Evolutionary conservation across 768 basidiomycete genomes (phyloP), one percentile per base, ranked within the genome.

Genomic region (Xerocomellus chrysenteron): DNA sequence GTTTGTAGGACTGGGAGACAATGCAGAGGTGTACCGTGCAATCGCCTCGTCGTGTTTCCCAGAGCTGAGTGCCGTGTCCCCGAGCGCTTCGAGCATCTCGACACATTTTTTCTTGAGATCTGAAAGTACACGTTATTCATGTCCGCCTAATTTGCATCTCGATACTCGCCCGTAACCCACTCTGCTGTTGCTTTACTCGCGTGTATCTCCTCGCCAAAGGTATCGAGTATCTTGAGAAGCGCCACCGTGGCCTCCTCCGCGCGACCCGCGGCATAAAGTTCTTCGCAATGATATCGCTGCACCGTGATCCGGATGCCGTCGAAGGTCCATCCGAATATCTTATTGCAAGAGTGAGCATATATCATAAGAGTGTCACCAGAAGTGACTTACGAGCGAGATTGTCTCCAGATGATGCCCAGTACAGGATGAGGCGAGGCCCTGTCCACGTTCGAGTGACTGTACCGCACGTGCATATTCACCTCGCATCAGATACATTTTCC

Each of bases 21-120:
- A 39, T 2, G 54, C 58, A 46, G 50, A 37, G 5, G 58, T 40
- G 30, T 59, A 59, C 17, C 6, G 35, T 16, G 4, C 41, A 50
- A 48, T 48, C 16, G 58, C 58, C 4, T 55, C 12, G 16, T 43
- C 50, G 5, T 55, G 16, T 1, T 54, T 11, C 7, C 32, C 35
- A 14, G 45, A n/a, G 0, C 5, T 14, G 13, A 47, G 19, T 12
- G 54, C 58, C 10, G 11, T 13, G 21, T 59, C 50, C 1, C 50
- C 54, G 13, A 36, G 35, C 3, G 14, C 19, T 52, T 47, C 46
- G 16, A 59, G 30, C 17, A 2, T 21, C 9, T 19, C 39, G 4
- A 43, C 32, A 52, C 54, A 51, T 32, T 39, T 50, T 30, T 28
- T n/a, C 12, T 36, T 19, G 13, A 56, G 37, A 17, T 50, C 55